Percentiles rank a stretch among this genome's conserved stretches.
phyloP scores from a whole-genome alignment of 306 rosid species.

The Albizia julibrissin region DNA sequence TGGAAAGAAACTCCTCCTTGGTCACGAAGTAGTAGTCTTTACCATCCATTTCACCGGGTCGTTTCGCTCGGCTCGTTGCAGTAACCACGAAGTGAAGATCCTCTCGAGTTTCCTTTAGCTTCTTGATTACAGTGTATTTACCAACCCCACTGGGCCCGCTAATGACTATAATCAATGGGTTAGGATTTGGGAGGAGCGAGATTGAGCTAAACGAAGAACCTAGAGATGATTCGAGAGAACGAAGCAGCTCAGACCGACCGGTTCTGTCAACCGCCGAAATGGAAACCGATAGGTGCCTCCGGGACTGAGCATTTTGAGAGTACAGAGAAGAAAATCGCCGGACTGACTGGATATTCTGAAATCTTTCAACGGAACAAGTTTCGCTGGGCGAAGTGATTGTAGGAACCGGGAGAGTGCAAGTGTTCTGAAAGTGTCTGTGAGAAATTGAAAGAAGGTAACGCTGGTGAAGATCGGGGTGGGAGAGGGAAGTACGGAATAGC shows the following conservation, averaged over 20 bases:
- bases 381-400: constrained; percentile 12
- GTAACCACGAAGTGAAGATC: constrained; percentile 82
- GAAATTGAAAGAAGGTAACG: constrained; percentile 23
- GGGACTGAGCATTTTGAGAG: constrained; percentile 57
- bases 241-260: constrained; percentile 65
- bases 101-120: constrained; percentile 56
- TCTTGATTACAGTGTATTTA: constrained; percentile 73
- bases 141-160: constrained; percentile 98
- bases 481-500: constrained; percentile 40
- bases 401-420: constrained; percentile 17
- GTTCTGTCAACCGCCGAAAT: constrained; percentile 55
- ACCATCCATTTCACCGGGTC: constrained; percentile 72
- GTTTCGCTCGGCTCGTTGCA: constrained; percentile 67
- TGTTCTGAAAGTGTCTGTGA: constrained; percentile 10
- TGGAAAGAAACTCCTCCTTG: constrained; percentile 67
- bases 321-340: constrained; percentile 17
- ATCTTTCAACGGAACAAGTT: constrained; percentile 15
- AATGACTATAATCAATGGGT: constrained; percentile 72
- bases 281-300: constrained; percentile 33
- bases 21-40: constrained; percentile 70
- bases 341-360: not conserved
- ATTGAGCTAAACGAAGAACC: constrained; percentile 65
- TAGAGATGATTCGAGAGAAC: constrained; percentile 74
- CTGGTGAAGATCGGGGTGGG: constrained; percentile 27
- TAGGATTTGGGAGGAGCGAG: constrained; percentile 57